Percentiles rank a stretch among this genome's conserved stretches.
Conservation (phyloP, 208 protist genomes). For the Zelonia costaricensis region DNA sequence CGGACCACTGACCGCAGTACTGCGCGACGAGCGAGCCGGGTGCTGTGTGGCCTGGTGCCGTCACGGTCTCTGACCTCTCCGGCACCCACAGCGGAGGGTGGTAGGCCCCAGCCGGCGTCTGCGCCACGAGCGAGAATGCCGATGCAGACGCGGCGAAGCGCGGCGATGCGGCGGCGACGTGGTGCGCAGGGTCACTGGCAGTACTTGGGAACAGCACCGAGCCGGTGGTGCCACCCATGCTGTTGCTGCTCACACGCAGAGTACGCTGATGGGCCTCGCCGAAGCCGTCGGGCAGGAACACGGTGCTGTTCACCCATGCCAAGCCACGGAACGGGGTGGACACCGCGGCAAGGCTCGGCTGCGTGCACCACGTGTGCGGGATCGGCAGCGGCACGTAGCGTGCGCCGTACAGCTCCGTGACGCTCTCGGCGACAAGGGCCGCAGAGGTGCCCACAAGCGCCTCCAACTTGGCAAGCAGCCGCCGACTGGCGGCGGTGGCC, state of each 20-base stretch:
- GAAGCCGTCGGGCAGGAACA: slow-evolving; percentile 35
- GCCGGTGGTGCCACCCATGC: too few relatives aligned
- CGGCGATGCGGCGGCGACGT: not conserved
- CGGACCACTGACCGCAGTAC: slow-evolving; percentile 65
- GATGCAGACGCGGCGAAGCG: not conserved
- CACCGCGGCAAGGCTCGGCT: not conserved
- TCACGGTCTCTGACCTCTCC: not conserved
- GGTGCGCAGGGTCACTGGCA: not conserved
- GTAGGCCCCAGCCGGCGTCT: not conserved
- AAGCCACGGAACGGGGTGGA: slow-evolving; percentile 18
- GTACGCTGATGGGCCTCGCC: slow-evolving; percentile 27
- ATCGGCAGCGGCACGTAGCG: slow-evolving; percentile 14
- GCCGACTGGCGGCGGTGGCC: slow-evolving; percentile 4
- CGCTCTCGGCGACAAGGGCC: not conserved
- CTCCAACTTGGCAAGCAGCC: slow-evolving; percentile 9
- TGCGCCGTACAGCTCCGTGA: slow-evolving; percentile 8
- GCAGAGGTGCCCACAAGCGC: not conserved
- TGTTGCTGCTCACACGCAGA: too few relatives aligned
- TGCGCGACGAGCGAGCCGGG: not conserved
- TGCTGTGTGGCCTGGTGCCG: not conserved
- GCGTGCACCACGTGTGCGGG: not conserved
- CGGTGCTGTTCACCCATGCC: slow-evolving; percentile 19
- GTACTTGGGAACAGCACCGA: too few relatives aligned
- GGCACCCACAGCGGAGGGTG: slow-evolving; percentile 21
- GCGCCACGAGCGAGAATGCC: not conserved